Evolutionary conservation across 805 yeast genomes (phyloP).

Genomic region (Ogataea henricii): DNA sequence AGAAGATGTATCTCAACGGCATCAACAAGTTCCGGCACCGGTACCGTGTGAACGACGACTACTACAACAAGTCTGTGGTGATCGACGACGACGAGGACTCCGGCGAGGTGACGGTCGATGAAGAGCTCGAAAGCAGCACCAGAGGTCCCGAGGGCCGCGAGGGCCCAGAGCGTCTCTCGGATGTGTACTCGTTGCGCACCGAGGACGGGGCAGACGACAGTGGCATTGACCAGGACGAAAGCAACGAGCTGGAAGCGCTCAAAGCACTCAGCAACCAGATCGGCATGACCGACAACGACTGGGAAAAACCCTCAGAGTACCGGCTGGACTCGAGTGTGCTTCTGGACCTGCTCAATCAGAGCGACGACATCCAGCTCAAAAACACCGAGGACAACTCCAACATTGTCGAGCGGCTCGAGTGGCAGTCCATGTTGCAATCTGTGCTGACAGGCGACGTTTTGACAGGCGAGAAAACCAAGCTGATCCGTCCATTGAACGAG

Average conservation of each 20-base stretch:
- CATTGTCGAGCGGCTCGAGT: constrained; percentile 79
- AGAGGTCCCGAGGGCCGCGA: constrained; percentile 18
- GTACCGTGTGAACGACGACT: constrained; percentile 47
- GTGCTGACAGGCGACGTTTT: constrained; percentile 96
- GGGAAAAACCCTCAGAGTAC: constrained; percentile 38
- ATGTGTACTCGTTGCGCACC: background rate
- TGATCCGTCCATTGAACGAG: constrained; percentile 51
- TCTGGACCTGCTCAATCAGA: constrained; percentile 33
- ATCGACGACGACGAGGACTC: constrained; percentile 39
- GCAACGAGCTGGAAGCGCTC: constrained; percentile 32
- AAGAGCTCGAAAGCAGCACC: constrained; percentile 22
- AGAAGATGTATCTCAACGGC: constrained; percentile 50
- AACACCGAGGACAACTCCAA: constrained; percentile 29
- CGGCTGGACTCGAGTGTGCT: constrained; percentile 38
- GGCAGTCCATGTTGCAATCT: constrained; percentile 92
- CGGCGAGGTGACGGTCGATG: constrained; percentile 28
- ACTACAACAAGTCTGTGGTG: constrained; percentile 52
- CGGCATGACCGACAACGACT: constrained; percentile 34
- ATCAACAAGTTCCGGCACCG: constrained; percentile 39
- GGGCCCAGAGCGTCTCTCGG: background rate
- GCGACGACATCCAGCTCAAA: constrained; percentile 39
- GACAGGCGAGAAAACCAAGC: constrained; percentile 80
- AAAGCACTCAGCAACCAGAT: constrained; percentile 35
- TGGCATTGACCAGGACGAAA: constrained; percentile 21
- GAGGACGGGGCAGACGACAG: constrained; percentile 15